Conservation (phyloP, 441 rosid species). For the Populus trichocarpa region DNA sequence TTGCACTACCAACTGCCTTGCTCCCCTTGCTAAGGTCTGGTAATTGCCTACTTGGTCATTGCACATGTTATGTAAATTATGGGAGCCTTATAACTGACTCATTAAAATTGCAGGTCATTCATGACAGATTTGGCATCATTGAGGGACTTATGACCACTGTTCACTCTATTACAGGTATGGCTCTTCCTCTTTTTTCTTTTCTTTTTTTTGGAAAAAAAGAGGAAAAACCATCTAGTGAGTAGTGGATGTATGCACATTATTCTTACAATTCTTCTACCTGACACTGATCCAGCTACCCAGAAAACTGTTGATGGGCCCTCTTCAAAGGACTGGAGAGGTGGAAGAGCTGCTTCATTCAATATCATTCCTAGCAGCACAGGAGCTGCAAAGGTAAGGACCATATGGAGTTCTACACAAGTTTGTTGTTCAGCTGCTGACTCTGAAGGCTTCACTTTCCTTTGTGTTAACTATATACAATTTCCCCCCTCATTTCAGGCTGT, state of each 20-base stretch:
- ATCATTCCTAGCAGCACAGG: slow-evolving; percentile 87
- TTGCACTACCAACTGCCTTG: slow-evolving; percentile 51
- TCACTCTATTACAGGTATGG: slow-evolving; percentile 59
- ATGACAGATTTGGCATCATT: slow-evolving; percentile 60
- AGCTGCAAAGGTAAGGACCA: slow-evolving; percentile 69
- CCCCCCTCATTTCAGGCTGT: slow-evolving; percentile 42
- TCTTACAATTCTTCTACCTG: slow-evolving; percentile 3
- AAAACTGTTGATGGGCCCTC: slow-evolving; percentile 43
- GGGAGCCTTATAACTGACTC: too few species aligned
- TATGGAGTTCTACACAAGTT: neutral
- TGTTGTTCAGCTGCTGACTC: neutral
- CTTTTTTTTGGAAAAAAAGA: too few species aligned
- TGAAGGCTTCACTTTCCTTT: neutral
- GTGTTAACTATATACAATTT: neutral
- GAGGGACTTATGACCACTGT: slow-evolving; percentile 87
- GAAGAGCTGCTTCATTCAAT: slow-evolving; percentile 96
- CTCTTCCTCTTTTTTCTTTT: neutral
- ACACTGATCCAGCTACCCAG: slow-evolving; percentile 29
- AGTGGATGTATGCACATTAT: neutral
- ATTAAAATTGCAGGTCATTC: slow-evolving; percentile 42
- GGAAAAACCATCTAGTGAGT: neutral
- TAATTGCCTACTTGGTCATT: neutral
- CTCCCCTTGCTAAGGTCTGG: slow-evolving; percentile 59
- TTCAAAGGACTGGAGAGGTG: slow-evolving; percentile 97
- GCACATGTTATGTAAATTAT: neutral